Evolutionary conservation across 75 land plant species (phyloP), one percentile per base, ranked within the genome.

Genomic region (Pinus taeda): DNA sequence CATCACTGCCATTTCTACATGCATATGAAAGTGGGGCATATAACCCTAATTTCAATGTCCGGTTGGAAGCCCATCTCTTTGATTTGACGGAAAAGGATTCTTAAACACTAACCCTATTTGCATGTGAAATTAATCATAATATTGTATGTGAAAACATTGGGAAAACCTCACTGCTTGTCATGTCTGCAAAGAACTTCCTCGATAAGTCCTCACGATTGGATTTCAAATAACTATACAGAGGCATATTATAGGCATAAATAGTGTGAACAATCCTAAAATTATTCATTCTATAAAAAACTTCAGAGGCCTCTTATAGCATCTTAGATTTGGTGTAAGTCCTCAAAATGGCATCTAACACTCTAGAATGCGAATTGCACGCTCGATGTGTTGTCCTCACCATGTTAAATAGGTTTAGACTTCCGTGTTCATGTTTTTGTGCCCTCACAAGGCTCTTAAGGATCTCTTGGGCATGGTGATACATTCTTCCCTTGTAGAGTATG

Each of bases 161-260:
- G 86, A 15, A 67, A 69, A 83, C 81, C 21, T 81, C 79, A 14
- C 78, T 62, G 0, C n/a, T 67, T n/a, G 77, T 30, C 90, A 93
- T 84, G 21, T 89, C 88, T 55, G 60, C 57, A 76, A 91, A 91
- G 56, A 87, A n/a, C 66, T 84, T 82, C 76, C 59, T 75, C 3
- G 83, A 76, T 61, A 71, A 65, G 3, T 81, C 82, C 75, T 65
- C 72, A 12, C 61, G 66, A 12, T 83, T 83, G 17, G 79, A 78
- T 76, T 79, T 93, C 5, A 81, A 73, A 26, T 87, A 76, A 57
- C 75, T 81, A 59, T 86, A 82, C 63, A 93, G 73, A 79, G 91
- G 83, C 45, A 75, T 78, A 75, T 93, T 93, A 75, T 89, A 93
- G 56, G 93, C 85, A 74, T 83, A 86, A 33, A 80, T 57, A 74